A percentile compares a stretch with the other conserved stretches of the same genome.
Evolutionary conservation across 306 rosid species (phyloP).

Genomic region (Castanospermum australe): DNA sequence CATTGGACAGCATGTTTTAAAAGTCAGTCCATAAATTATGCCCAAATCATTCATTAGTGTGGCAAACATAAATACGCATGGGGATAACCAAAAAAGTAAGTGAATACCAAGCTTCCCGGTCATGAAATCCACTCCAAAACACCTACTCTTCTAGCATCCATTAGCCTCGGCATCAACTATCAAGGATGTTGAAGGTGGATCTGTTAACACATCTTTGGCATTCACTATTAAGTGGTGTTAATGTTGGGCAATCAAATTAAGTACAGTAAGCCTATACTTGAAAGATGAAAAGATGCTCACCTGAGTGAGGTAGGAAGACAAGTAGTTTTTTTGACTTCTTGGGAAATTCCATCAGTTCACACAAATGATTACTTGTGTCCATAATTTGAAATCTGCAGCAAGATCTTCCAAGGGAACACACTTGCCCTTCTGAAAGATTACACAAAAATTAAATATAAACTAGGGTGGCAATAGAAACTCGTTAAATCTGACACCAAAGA

Average conservation of each 20-base stretch:
- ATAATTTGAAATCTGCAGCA: constrained; percentile 59
- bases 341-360: constrained; percentile 49
- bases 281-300: constrained; percentile 34
- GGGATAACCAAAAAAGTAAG: neutral
- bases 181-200: neutral
- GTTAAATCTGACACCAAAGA: neutral
- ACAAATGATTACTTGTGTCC: constrained; percentile 25
- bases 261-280: neutral
- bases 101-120: neutral
- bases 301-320: constrained; percentile 64
- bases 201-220: neutral
- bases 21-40: neutral
- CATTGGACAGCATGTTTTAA: neutral
- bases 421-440: constrained; percentile 46
- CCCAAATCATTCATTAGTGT: neutral
- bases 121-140: neutral
- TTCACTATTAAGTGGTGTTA: neutral
- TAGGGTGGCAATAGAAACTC: neutral
- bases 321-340: constrained; percentile 46
- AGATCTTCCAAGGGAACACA: constrained; percentile 64
- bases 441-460: neutral
- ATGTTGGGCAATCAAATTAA: neutral
- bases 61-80: neutral
- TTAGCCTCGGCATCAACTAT: neutral
- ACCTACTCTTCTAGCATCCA: neutral